phyloP scores from a whole-genome alignment of 2,329 filamentous ascomycete species.

The Pseudocercospora fijiensis region DNA sequence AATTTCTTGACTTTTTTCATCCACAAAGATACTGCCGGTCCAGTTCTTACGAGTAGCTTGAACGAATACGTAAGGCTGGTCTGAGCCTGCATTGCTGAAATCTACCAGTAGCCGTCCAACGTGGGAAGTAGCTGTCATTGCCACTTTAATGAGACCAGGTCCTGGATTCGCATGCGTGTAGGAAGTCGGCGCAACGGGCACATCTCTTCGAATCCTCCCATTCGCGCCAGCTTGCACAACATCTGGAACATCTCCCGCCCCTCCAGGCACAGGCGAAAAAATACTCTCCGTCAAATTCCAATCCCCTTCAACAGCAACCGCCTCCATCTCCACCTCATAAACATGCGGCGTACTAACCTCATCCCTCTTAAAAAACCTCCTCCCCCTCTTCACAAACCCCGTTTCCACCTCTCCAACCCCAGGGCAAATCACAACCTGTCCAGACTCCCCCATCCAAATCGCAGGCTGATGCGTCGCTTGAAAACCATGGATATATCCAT shows the following conservation, averaged over 20 bases:
- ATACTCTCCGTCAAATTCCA: conserved; percentile 36
- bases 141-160: conserved; percentile 29
- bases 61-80: conserved; percentile 44
- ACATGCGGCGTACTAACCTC: conserved; percentile 49
- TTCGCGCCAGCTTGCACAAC: conserved; percentile 44
- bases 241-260: conserved; percentile 42
- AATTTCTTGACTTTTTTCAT: conserved; percentile 41
- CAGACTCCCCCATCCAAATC: conserved; percentile 55
- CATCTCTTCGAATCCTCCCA: conserved; percentile 37
- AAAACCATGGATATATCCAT: conserved; percentile 49
- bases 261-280: conserved; percentile 44
- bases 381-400: conserved; percentile 45
- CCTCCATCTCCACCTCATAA: conserved; percentile 48
- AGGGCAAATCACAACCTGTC: conserved; percentile 47
- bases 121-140: conserved; percentile 48
- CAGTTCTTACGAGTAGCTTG: conserved; percentile 49
- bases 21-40: conserved; percentile 47
- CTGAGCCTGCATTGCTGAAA: conserved; percentile 29
- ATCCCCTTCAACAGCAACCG: conserved; percentile 34
- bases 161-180: not conserved
- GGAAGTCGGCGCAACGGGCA: not conserved
- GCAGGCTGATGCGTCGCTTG: conserved; percentile 54
- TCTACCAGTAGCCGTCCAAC: conserved; percentile 46
- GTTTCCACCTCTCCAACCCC: conserved; percentile 39
- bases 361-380: conserved; percentile 45